These are phyloP conservation scores for Fusarium burgessii DNA, from an alignment of 2,329 filamentous ascomycete species.

Conservation along the genomic window DNA sequence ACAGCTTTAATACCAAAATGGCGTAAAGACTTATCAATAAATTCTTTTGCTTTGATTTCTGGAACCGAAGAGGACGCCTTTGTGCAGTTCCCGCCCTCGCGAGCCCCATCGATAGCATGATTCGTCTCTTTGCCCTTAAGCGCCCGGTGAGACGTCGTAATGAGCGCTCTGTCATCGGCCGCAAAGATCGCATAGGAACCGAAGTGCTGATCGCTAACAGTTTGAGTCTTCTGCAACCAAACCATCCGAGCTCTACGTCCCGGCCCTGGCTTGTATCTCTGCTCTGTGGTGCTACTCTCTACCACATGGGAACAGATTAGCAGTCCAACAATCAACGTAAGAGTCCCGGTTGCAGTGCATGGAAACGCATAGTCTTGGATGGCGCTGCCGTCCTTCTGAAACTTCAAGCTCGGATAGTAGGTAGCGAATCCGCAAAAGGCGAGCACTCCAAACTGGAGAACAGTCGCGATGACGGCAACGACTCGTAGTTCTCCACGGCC, in stretches of 20 bases:
- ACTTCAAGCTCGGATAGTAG: not conserved
- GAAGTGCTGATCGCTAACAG: not conserved
- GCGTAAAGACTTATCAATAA: no score
- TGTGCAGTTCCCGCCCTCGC: no score
- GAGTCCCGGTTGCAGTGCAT: not conserved
- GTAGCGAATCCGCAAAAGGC: not conserved
- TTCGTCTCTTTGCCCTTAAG: no score
- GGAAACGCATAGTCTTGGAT: not conserved
- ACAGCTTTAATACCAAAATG: not conserved
- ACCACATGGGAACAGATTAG: not conserved
- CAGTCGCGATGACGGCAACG: not conserved
- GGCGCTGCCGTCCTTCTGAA: rapidly evolving
- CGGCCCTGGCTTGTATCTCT: not conserved
- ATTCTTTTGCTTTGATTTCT: no score
- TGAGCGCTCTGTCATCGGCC: not conserved
- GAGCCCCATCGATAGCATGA: no score
- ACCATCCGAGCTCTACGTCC: not conserved
- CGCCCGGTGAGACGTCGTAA: not conserved
- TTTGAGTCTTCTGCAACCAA: not conserved
- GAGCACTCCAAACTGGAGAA: not conserved
- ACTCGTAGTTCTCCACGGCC: not conserved
- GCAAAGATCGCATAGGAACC: not conserved
- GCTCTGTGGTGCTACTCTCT: not conserved
- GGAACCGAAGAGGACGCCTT: no score
- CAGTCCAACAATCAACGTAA: not conserved